Conservation (phyloP, 164 flowering plant species). For the Stephania yunnanensis region DNA sequence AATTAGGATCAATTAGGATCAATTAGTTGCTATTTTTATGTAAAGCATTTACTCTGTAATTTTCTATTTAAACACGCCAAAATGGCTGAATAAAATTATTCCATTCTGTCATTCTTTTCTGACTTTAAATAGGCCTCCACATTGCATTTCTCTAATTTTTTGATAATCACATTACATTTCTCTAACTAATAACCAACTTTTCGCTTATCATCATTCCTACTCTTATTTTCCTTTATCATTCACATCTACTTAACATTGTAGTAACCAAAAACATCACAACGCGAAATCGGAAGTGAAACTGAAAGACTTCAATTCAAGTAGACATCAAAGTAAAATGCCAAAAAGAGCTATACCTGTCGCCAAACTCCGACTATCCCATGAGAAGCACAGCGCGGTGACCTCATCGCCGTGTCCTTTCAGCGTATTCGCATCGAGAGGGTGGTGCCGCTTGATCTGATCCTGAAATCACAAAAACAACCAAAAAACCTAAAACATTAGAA, state of each 20-base stretch:
- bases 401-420: conserved; percentile 92
- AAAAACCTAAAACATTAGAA: background rate
- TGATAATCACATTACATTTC: background rate
- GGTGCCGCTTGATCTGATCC: conserved; percentile 79
- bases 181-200: background rate
- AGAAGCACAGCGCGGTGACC: conserved; percentile 68
- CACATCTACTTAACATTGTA: background rate
- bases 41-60: no score
- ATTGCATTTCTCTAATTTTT: background rate
- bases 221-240: background rate
- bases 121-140: background rate
- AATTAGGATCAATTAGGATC: no score
- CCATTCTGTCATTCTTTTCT: no score
- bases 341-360: conserved; percentile 58
- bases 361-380: conserved; percentile 64
- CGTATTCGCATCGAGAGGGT: conserved; percentile 83
- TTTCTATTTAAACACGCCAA: no score
- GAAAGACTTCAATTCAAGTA: background rate
- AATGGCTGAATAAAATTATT: no score
- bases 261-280: background rate
- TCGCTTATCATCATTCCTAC: background rate
- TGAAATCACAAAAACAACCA: conserved; percentile 14
- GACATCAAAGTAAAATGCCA: background rate
- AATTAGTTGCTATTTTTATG: no score
- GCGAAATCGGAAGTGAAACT: background rate